A percentile compares a stretch with the other conserved stretches of the same genome.
phyloP scores from a whole-genome alignment of 495 filamentous ascomycete genomes.

The Trichocladium antarcticum region DNA sequence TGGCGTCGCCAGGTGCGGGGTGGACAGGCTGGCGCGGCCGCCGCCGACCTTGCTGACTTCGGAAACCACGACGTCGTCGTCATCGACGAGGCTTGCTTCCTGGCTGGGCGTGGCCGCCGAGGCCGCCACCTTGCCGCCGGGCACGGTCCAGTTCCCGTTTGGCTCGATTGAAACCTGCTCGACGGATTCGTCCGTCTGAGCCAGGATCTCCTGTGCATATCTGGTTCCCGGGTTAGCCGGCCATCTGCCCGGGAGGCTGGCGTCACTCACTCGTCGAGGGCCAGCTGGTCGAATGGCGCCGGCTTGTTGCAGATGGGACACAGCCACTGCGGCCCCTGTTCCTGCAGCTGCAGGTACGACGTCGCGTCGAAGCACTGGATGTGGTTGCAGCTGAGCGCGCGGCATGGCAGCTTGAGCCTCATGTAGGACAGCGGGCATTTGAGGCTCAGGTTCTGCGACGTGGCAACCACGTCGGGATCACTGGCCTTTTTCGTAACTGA shows the following conservation, averaged over 20 bases:
- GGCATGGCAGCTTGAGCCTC: slow-evolving; percentile 67
- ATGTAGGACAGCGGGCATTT: slow-evolving; percentile 85
- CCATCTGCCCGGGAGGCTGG: neutral
- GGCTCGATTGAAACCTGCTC: slow-evolving; percentile 89
- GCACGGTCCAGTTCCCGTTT: slow-evolving; percentile 62
- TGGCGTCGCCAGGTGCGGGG: slow-evolving; percentile 22
- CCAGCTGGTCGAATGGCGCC: slow-evolving; percentile 66
- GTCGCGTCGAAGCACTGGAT: slow-evolving; percentile 94
- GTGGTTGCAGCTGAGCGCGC: slow-evolving; percentile 70
- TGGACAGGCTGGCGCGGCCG: slow-evolving; percentile 1
- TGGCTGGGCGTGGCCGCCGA: slow-evolving; percentile 1
- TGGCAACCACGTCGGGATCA: slow-evolving; percentile 80
- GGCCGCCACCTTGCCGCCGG: slow-evolving; percentile 24
- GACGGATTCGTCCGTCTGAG: slow-evolving; percentile 51
- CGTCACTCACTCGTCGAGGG: slow-evolving; percentile 66
- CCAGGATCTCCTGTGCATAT: slow-evolving; percentile 81
- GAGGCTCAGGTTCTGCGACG: slow-evolving; percentile 75
- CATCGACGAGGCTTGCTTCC: slow-evolving; percentile 33
- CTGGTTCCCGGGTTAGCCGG: slow-evolving; percentile 29
- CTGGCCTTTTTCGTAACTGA: slow-evolving; percentile 69
- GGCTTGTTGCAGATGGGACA: slow-evolving; percentile 87
- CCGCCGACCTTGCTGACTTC: slow-evolving; percentile 28
- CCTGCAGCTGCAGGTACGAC: slow-evolving; percentile 84
- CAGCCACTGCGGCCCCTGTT: slow-evolving; percentile 89
- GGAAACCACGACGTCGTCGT: slow-evolving; percentile 61